Conservation (phyloP, 1,284 basidiomycete species). For the Stereum hirsutum region DNA sequence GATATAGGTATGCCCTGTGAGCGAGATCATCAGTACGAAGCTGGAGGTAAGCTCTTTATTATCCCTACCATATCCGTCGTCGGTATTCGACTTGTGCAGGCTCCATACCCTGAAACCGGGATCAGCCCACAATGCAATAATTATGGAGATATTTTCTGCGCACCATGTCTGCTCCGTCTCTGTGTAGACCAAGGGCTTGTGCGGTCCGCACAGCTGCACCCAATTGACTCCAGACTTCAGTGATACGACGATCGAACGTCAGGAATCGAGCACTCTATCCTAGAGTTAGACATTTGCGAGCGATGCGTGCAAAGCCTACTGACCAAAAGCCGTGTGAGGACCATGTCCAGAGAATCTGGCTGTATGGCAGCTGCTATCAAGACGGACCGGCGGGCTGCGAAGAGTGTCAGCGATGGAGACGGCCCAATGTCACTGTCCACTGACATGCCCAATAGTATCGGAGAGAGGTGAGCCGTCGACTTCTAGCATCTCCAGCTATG, state of each 20-base stretch:
- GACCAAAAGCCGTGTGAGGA: constrained; percentile 81
- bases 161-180: constrained; percentile 84
- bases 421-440: constrained; percentile 20
- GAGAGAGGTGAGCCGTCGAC: constrained; percentile 68
- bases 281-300: constrained; percentile 8
- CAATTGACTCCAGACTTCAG: constrained; percentile 93
- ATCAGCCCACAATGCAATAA: background rate
- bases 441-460: constrained; percentile 92
- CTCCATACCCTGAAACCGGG: constrained; percentile 52
- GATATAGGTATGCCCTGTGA: constrained; percentile 80
- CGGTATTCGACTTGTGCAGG: constrained; percentile 82
- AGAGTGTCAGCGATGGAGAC: constrained; percentile 8
- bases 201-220: constrained; percentile 91
- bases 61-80: constrained; percentile 73
- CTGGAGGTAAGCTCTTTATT: constrained; percentile 3
- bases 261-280: constrained; percentile 81
- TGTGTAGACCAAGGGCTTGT: constrained; percentile 88
- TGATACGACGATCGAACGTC: constrained; percentile 81
- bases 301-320: constrained; percentile 16
- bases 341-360: constrained; percentile 82
- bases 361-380: constrained; percentile 87
- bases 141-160: constrained; percentile 16
- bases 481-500: constrained; percentile 71
- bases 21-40: constrained; percentile 7
- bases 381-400: constrained; percentile 71